Conservation (phyloP, 176 grass and related monocot species). For the Lolium perenne region DNA sequence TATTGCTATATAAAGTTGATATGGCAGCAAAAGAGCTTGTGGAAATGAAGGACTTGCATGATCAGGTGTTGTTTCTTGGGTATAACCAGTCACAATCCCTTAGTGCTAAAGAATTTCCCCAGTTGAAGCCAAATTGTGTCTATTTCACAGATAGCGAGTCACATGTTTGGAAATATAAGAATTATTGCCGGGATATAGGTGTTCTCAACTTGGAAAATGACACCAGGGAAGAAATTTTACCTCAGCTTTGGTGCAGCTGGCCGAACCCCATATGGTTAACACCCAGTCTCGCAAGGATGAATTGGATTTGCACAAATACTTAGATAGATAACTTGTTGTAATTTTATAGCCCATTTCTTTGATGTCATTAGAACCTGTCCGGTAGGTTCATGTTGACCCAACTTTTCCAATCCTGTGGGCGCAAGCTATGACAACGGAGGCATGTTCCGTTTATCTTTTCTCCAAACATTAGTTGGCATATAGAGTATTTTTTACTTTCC, state of each 20-base stretch:
- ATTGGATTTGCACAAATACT: neutral
- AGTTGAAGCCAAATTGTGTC: neutral
- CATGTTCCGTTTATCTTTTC: neutral
- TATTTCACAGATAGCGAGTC: neutral
- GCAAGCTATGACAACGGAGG: neutral
- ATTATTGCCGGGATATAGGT: neutral
- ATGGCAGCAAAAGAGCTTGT: neutral
- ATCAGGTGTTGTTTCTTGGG: neutral
- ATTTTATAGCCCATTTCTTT: too few relatives aligned
- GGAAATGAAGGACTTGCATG: neutral
- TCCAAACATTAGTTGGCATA: neutral
- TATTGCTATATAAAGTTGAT: neutral
- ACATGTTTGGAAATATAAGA: neutral
- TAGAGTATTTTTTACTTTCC: neutral
- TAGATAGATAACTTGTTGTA: neutral
- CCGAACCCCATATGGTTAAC: slow-evolving; percentile 7
- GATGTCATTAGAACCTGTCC: neutral
- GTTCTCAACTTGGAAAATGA: neutral
- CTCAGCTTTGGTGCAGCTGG: neutral
- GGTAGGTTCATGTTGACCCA: neutral
- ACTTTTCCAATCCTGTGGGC: neutral
- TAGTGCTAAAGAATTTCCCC: neutral
- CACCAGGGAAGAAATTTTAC: neutral
- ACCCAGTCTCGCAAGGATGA: neutral
- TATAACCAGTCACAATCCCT: neutral